Percentiles rank a stretch among this genome's conserved stretches.
These are phyloP conservation scores for Nitzschia sp. DNA, from an alignment of 108 stramenopile species.

Conservation along the genomic window DNA sequence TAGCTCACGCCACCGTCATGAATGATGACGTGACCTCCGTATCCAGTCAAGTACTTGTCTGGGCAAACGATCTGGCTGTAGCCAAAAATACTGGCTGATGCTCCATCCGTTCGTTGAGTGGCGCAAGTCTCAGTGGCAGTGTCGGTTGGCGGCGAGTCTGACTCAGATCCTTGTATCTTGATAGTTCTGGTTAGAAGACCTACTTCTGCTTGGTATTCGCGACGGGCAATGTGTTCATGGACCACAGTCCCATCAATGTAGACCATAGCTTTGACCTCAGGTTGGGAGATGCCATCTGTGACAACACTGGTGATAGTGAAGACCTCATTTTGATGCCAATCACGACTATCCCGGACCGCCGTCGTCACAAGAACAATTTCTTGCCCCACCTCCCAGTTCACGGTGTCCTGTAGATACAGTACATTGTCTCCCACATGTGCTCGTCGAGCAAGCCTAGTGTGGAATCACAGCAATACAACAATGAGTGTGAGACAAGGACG, in stretches of 20 bases:
- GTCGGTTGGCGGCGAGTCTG: conserved; percentile 47
- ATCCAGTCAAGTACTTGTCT: conserved; percentile 38
- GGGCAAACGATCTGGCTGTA: conserved; percentile 20
- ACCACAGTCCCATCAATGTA: conserved; percentile 11
- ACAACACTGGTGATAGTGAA: background rate
- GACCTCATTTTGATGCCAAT: background rate
- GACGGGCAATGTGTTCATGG: conserved; percentile 39
- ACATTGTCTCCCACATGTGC: conserved; percentile 32
- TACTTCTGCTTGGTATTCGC: conserved; percentile 54
- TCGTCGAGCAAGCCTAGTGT: conserved; percentile 25
- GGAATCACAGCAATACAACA: no score
- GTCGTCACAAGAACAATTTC: conserved; percentile 39
- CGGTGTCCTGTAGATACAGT: conserved; percentile 37
- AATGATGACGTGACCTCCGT: conserved; percentile 53
- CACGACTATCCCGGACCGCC: background rate
- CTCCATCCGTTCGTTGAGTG: background rate
- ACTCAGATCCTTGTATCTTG: conserved; percentile 38
- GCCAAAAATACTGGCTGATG: background rate
- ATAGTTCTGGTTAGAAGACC: conserved; percentile 49
- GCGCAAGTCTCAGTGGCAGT: background rate
- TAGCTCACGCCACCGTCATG: conserved; percentile 21
- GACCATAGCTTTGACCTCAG: background rate
- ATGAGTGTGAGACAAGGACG: no score
- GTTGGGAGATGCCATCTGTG: background rate
- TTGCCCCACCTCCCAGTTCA: conserved; percentile 50